These are phyloP conservation scores for Aspergillus indologenus DNA, from an alignment of 495 filamentous ascomycete species.

Conservation along the genomic window DNA sequence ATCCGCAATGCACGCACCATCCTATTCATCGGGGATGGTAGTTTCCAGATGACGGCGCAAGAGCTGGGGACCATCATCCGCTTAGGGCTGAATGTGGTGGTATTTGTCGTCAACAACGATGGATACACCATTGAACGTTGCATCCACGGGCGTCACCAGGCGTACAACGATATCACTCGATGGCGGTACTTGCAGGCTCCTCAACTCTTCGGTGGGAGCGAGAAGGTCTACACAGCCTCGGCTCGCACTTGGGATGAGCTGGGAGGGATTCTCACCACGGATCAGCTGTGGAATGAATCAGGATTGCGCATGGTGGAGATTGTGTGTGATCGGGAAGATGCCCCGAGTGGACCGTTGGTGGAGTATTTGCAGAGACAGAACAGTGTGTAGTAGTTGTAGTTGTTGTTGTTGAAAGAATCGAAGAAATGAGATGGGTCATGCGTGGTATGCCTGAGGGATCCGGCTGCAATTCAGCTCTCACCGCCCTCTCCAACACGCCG, in stretches of 20 bases:
- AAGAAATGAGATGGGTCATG: too few species aligned
- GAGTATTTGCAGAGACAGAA: too few species aligned
- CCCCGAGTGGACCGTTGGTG: background rate
- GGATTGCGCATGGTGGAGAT: conserved; percentile 38
- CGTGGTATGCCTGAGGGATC: too few species aligned
- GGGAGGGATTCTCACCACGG: conserved; percentile 17
- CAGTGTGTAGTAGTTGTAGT: too few species aligned
- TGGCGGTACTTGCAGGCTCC: conserved; percentile 57
- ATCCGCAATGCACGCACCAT: conserved; percentile 41
- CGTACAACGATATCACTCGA: conserved; percentile 65
- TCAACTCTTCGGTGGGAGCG: conserved; percentile 30
- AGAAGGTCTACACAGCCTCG: conserved; percentile 13
- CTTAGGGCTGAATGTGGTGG: conserved; percentile 60
- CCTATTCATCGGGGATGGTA: conserved; percentile 77
- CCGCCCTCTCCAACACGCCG: too few species aligned
- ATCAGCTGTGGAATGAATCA: conserved; percentile 28
- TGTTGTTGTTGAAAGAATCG: too few species aligned
- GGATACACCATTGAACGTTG: conserved; percentile 70
- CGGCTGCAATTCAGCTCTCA: too few species aligned
- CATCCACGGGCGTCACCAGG: conserved; percentile 65
- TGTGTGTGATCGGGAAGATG: conserved; percentile 20
- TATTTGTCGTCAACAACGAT: conserved; percentile 72
- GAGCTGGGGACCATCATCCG: conserved; percentile 73
- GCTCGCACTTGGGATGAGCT: conserved; percentile 19
- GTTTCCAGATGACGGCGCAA: conserved; percentile 72